phyloP scores from a whole-genome alignment of 768 basidiomycete species.

The Termitomyces titanicus region DNA sequence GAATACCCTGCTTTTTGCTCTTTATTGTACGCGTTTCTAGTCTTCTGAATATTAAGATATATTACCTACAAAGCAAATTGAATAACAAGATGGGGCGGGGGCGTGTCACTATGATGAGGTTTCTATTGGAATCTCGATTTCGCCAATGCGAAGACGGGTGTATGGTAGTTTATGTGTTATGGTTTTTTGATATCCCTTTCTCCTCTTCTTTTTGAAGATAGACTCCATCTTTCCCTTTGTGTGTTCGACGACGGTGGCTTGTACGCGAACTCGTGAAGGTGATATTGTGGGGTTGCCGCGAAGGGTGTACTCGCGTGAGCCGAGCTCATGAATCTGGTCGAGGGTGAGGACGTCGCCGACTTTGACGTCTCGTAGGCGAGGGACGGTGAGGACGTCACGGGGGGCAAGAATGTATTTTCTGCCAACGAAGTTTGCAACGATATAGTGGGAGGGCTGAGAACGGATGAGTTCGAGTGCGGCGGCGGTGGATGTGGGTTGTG shows the following conservation, averaged over 20 bases:
- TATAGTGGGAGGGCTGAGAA: conserved; percentile 90
- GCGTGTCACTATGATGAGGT: conserved; percentile 13
- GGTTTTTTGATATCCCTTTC: conserved; percentile 96
- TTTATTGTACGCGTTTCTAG: neutral
- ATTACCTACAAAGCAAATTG: conserved; percentile 8
- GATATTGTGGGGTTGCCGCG: conserved; percentile 75
- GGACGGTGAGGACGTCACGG: conserved; percentile 90
- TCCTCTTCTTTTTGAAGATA: conserved; percentile 94
- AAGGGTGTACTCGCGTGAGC: conserved; percentile 92
- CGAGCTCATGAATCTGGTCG: conserved; percentile 88
- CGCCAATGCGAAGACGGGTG: conserved; percentile 90
- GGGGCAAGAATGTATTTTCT: conserved; percentile 87
- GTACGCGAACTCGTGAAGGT: conserved; percentile 60
- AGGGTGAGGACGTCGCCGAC: conserved; percentile 85
- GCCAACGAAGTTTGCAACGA: conserved; percentile 85
- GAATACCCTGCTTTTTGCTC: neutral
- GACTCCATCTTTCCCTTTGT: conserved; percentile 92
- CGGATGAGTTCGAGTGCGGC: conserved; percentile 78
- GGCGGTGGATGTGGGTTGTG: conserved; percentile 36
- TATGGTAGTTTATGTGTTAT: conserved; percentile 93
- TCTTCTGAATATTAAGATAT: conserved; percentile 9
- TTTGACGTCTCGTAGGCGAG: conserved; percentile 77
- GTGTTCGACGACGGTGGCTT: conserved; percentile 95
- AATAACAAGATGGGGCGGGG: neutral
- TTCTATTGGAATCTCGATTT: conserved; percentile 51